phyloP scores from a whole-genome alignment of 257 asterid genomes.

The Solanum tarijense region DNA sequence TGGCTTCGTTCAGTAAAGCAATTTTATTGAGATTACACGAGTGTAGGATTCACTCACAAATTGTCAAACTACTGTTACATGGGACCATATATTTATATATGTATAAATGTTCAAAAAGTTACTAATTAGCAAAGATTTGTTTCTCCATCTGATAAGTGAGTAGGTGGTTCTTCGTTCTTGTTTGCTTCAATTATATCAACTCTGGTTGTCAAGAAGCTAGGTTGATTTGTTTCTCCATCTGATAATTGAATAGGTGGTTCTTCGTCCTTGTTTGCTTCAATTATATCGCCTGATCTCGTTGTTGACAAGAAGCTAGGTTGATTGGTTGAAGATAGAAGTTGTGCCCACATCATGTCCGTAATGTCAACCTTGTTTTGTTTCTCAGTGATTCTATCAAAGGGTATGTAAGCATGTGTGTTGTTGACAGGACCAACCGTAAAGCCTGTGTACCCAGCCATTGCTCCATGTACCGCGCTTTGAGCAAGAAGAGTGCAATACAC shows the following conservation, averaged over 20 bases:
- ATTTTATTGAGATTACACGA: not conserved
- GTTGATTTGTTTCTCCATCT: slow-evolving; percentile 22
- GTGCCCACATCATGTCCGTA: slow-evolving; percentile 52
- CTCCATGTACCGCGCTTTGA: not conserved
- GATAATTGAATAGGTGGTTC: no score
- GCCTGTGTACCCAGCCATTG: not conserved
- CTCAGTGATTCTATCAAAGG: not conserved
- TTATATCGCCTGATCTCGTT: no score
- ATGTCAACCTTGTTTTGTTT: not conserved
- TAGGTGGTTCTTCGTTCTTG: slow-evolving; percentile 15
- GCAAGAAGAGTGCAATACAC: not conserved
- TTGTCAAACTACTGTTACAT: not conserved
- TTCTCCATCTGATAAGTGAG: slow-evolving; percentile 13
- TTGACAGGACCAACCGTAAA: not conserved
- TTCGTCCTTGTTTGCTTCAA: no score
- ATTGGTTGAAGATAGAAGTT: slow-evolving; percentile 41
- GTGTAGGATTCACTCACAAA: not conserved
- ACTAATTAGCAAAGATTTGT: not conserved
- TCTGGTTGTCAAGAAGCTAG: slow-evolving; percentile 34
- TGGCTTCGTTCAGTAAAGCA: no score
- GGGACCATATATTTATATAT: not conserved
- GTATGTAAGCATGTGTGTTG: not conserved
- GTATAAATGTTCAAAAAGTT: not conserved
- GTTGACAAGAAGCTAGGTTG: no score
- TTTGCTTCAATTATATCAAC: slow-evolving; percentile 7